Conservation (phyloP, 2,329 filamentous ascomycete genomes). For the Emergomyces orientalis region DNA sequence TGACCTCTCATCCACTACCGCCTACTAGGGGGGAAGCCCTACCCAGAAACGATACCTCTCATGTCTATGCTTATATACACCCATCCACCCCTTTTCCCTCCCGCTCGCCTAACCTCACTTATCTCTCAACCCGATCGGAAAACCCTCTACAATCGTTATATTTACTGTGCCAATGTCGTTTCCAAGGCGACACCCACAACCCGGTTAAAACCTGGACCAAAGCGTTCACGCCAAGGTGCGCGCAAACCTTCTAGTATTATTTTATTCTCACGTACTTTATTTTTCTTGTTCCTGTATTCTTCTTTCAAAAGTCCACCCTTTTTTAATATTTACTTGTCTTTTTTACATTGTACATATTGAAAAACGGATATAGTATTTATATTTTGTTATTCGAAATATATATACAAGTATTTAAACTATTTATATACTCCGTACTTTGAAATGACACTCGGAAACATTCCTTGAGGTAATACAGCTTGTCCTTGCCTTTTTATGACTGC, state of each 20-base stretch:
- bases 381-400: not conserved
- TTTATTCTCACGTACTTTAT: not conserved
- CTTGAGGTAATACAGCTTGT: too few relatives aligned
- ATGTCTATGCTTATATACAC: not conserved
- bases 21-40: too few relatives aligned
- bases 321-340: not conserved
- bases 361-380: not conserved
- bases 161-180: not conserved
- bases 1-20: not conserved
- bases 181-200: not conserved
- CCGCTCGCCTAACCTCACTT: not conserved
- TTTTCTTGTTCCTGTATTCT: not conserved
- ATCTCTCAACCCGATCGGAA: not conserved
- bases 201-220: not conserved
- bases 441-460: too few relatives aligned
- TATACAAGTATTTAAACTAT: not conserved
- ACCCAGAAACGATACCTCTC: not conserved
- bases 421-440: too few relatives aligned
- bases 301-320: not conserved
- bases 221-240: not conserved
- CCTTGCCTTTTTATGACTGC: too few relatives aligned
- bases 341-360: not conserved
- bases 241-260: not conserved
- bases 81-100: not conserved
- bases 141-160: not conserved